Evolutionary conservation across 345 rosid species (phyloP).

Genomic region (Bretschneidera sinensis): DNA sequence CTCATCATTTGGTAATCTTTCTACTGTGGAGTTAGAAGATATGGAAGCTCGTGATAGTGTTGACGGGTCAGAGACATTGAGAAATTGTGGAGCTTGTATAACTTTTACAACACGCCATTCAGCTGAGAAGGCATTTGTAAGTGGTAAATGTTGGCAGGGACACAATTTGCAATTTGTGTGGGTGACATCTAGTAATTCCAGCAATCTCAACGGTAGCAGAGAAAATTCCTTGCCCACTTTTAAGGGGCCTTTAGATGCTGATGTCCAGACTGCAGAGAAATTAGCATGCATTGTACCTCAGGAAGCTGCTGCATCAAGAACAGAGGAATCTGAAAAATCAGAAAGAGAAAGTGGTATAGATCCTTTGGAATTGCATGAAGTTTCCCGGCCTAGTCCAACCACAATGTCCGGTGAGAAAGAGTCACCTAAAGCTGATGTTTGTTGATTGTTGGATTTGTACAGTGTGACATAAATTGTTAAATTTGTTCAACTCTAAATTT

Average conservation of each 20-base stretch:
- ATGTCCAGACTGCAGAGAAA: constrained; percentile 30
- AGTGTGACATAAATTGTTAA: constrained; percentile 53
- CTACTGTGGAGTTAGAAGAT: constrained; percentile 65
- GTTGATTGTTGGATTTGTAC: constrained; percentile 37
- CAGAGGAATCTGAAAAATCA: constrained; percentile 34
- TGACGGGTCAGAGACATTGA: constrained; percentile 29
- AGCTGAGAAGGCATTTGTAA: constrained; percentile 78
- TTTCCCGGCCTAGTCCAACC: constrained; percentile 25
- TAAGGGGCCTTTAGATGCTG: constrained; percentile 21
- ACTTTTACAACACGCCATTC: constrained; percentile 55
- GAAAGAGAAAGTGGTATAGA: constrained; percentile 27
- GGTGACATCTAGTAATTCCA: constrained; percentile 41
- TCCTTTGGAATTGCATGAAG: constrained; percentile 27
- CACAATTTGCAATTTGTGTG: constrained; percentile 63
- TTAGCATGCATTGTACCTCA: constrained; percentile 8
- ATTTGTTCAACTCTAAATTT: constrained; percentile 27
- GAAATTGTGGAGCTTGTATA: constrained; percentile 44
- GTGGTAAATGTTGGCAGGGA: constrained; percentile 82
- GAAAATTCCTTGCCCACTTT: constrained; percentile 25
- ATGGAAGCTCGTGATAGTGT: constrained; percentile 27
- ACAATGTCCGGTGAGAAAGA: constrained; percentile 21
- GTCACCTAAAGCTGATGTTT: constrained; percentile 14
- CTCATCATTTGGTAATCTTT: constrained; percentile 65
- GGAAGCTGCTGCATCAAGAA: constrained; percentile 35
- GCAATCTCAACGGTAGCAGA: constrained; percentile 25